phyloP scores from a whole-genome alignment of 352 stramenopile genomes.

The Halophytophthora polymorphica region DNA sequence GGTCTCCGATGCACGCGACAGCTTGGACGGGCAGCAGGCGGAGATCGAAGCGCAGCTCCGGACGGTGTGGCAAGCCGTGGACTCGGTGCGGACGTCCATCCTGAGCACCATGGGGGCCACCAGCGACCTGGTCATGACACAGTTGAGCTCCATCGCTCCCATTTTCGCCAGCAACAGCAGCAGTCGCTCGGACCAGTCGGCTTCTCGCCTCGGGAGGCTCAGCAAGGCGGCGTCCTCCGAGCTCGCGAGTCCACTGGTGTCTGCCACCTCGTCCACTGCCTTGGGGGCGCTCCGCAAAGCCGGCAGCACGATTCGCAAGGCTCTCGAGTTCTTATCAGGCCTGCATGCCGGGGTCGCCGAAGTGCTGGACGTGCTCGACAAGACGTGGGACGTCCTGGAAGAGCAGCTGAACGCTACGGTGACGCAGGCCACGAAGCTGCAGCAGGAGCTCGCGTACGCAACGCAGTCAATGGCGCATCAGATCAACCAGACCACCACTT shows the following conservation, averaged over 20 bases:
- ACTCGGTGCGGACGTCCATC: slow-evolving; percentile 23
- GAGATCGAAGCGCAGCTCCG: slow-evolving; percentile 22
- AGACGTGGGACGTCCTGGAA: slow-evolving; percentile 24
- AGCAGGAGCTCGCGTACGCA: slow-evolving; percentile 28
- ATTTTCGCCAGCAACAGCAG: slow-evolving; percentile 22
- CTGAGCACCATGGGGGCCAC: slow-evolving; percentile 20
- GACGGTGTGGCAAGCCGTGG: slow-evolving; percentile 27
- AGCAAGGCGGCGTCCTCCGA: slow-evolving; percentile 23
- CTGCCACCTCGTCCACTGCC: slow-evolving; percentile 13
- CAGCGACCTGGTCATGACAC: slow-evolving; percentile 9
- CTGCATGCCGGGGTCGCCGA: slow-evolving; percentile 28
- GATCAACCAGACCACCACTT: slow-evolving; percentile 22
- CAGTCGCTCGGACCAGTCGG: slow-evolving; percentile 22
- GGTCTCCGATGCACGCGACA: slow-evolving; percentile 14
- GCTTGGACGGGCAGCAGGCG: slow-evolving; percentile 19
- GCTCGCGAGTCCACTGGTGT: slow-evolving; percentile 15
- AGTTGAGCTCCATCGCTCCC: slow-evolving; percentile 22
- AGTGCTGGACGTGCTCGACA: slow-evolving; percentile 22
- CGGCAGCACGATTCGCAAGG: slow-evolving; percentile 27
- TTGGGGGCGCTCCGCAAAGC: slow-evolving; percentile 24
- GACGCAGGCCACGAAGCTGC: slow-evolving; percentile 18
- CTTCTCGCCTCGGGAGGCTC: slow-evolving; percentile 23
- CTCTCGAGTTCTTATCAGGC: slow-evolving; percentile 21
- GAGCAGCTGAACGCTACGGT: slow-evolving; percentile 27
- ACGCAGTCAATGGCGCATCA: slow-evolving; percentile 22